Evolutionary conservation across 495 filamentous ascomycete genomes (phyloP), one percentile per base, ranked within the genome.

Genomic region (Penicillium roqueforti): DNA sequence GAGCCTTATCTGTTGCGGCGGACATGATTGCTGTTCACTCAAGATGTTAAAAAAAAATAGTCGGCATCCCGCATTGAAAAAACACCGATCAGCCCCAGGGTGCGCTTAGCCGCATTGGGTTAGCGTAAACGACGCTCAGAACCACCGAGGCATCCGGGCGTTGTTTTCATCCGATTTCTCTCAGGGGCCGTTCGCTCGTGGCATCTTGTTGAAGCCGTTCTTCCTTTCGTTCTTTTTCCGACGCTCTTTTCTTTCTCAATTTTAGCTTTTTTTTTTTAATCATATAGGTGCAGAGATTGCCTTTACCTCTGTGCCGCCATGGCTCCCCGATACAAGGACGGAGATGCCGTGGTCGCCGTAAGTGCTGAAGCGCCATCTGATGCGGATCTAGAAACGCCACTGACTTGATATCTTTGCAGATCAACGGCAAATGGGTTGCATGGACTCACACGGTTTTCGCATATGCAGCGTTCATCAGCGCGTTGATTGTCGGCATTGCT

Each of bases 381-480:
- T 40, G 56, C 51, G 47, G 57, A 38, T 49, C 37, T 50, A 48
- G 49, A 49, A 16, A 28, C 43, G 28, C 36, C 20, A 44, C 52
- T 62, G 51, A 66, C 58, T 39, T 22, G 22, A 53, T 36, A 44
- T 18, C 16, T 40, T 18, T 54, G 11, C 55, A 87, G 85, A 63
- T 97, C 45, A 91, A 89, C 61, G 95, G 90, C 60, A 88, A 87
- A 80, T 97, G 91, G 91, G 76, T 99, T 51, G 86, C 91, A 20
- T 93, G 87, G 83, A 66, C 83, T 41, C 95, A 99, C 74, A 97
- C 95, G 11, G 67, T 77, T 41, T 76, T 87, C 48, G 93, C 92
- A 34, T 97, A 95, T 62, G 83, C 85, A 55, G 95, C 92, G 40
- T 99, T 99, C 71, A 62, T 97, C 39, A 91, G 92, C 66, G 95